A percentile compares a stretch with the other conserved stretches of the same genome.
Evolutionary conservation across 768 basidiomycete genomes (phyloP).

Genomic region (Mycena indigotica): DNA sequence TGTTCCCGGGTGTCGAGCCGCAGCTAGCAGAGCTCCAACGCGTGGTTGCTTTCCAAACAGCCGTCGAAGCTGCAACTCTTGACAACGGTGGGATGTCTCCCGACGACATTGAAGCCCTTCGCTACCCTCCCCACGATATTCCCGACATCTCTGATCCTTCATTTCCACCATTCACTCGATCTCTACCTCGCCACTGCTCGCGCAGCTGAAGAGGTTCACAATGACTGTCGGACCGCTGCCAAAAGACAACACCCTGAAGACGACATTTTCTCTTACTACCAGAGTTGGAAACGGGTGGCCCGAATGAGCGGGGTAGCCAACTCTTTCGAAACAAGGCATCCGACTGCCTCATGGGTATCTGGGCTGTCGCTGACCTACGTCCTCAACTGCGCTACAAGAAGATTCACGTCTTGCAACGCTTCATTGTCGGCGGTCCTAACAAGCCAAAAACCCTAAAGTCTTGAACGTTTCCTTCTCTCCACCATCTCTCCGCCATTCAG

Average conservation of each 20-base stretch:
- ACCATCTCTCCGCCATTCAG: constrained; percentile 27
- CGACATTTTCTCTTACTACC: constrained; percentile 33
- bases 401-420: constrained; percentile 22
- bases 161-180: constrained; percentile 34
- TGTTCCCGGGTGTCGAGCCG: background rate
- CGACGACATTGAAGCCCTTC: background rate
- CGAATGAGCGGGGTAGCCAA: constrained; percentile 42
- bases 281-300: constrained; percentile 29
- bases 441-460: constrained; percentile 29
- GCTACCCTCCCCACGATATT: background rate
- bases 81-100: background rate
- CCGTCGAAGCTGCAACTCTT: background rate
- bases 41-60: background rate
- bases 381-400: constrained; percentile 35
- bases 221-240: constrained; percentile 23
- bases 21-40: background rate
- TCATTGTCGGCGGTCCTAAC: constrained; percentile 28
- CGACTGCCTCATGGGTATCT: constrained; percentile 43
- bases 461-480: constrained; percentile 25
- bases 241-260: constrained; percentile 29
- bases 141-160: background rate
- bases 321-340: constrained; percentile 44
- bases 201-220: constrained; percentile 36
- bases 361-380: constrained; percentile 32
- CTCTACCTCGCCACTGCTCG: constrained; percentile 32